These are phyloP conservation scores for Cladophialophora psammophila DNA, from an alignment of 2,329 filamentous ascomycete genomes.

Conservation along the genomic window DNA sequence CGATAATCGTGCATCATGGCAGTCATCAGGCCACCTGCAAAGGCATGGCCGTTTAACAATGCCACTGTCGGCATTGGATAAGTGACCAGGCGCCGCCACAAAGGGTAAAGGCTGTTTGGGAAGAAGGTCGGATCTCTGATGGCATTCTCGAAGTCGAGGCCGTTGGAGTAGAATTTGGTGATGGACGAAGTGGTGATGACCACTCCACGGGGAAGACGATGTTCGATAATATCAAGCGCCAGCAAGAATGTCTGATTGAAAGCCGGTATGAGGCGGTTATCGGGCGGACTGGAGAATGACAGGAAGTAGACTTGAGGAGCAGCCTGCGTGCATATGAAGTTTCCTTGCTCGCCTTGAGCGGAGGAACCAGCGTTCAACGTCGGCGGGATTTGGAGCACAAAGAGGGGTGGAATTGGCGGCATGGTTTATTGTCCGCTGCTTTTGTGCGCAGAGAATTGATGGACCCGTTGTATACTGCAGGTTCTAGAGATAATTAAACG, in stretches of 20 bases:
- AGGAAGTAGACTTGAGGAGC: slow-evolving; percentile 72
- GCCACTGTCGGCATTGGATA: slow-evolving; percentile 84
- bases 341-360: slow-evolving; percentile 50
- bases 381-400: slow-evolving; percentile 65
- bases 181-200: slow-evolving; percentile 78
- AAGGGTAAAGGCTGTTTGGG: slow-evolving; percentile 64
- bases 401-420: slow-evolving; percentile 52
- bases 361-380: slow-evolving; percentile 42
- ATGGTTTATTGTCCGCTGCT: slow-evolving; percentile 11
- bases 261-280: slow-evolving; percentile 75
- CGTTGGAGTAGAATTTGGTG: slow-evolving; percentile 79
- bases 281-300: slow-evolving; percentile 72
- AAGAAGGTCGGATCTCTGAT: slow-evolving; percentile 67
- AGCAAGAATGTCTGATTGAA: slow-evolving; percentile 73
- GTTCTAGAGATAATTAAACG: neutral
- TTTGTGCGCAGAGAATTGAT: no score
- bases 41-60: slow-evolving; percentile 80
- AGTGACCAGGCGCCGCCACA: slow-evolving; percentile 71
- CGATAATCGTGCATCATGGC: slow-evolving; percentile 86
- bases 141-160: slow-evolving; percentile 77
- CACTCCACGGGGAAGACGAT: slow-evolving; percentile 72
- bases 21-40: slow-evolving; percentile 82
- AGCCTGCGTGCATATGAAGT: slow-evolving; percentile 69
- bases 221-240: slow-evolving; percentile 78
- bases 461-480: neutral